Evolutionary conservation across 768 basidiomycete genomes (phyloP).

Genomic region (Pleurotus sapidus): DNA sequence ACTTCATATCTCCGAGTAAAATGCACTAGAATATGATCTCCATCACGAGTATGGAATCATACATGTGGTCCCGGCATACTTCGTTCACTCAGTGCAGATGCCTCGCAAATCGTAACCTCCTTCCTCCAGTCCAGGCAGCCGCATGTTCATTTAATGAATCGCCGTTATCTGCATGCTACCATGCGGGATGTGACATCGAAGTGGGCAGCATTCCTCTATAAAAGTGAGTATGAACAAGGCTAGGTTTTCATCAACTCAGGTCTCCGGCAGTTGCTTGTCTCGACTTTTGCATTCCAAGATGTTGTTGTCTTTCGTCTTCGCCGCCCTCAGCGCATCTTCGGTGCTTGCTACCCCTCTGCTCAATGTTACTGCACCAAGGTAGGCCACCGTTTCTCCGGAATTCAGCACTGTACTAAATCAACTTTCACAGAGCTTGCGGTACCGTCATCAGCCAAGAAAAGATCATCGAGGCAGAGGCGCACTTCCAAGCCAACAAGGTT

Average conservation of each 20-base stretch:
- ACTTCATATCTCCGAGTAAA: constrained; percentile 1
- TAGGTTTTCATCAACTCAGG: background rate
- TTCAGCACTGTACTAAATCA: background rate
- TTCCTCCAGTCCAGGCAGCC: background rate
- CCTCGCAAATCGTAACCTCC: background rate
- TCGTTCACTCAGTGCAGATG: background rate
- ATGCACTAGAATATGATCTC: constrained; percentile 1
- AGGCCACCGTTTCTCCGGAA: background rate
- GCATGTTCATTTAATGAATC: background rate
- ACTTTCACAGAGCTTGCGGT: constrained; percentile 31
- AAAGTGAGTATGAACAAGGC: background rate
- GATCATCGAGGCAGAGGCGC: constrained; percentile 32
- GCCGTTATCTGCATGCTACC: background rate
- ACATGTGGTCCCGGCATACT: background rate
- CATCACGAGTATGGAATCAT: background rate
- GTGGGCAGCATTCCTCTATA: background rate
- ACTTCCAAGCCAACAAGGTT: constrained; percentile 39
- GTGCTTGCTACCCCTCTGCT: constrained; percentile 25
- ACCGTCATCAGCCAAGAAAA: constrained; percentile 31
- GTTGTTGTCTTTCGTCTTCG: constrained; percentile 23
- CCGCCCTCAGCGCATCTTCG: constrained; percentile 22
- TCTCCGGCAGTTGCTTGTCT: background rate
- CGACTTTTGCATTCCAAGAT: constrained; percentile 15
- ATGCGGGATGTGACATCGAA: background rate
- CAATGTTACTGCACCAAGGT: constrained; percentile 17